phyloP scores from a whole-genome alignment of 164 flowering plant genomes.

The Stephania cephalantha region DNA sequence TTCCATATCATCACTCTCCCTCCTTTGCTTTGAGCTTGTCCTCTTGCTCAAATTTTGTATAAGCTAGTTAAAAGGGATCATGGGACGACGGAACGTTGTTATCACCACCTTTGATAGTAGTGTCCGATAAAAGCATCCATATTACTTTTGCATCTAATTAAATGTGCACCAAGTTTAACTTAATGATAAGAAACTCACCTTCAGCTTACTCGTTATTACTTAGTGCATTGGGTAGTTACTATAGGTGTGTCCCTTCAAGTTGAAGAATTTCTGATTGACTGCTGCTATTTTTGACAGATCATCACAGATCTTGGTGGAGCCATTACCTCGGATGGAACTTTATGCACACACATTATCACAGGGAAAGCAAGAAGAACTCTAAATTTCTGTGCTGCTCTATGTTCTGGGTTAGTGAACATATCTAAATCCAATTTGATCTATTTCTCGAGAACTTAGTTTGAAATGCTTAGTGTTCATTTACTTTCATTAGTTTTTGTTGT shows the following conservation, averaged over 20 bases:
- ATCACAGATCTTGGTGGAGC: slow-evolving; percentile 70
- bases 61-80: too few species aligned
- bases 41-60: too few species aligned
- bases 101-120: too few species aligned
- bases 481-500: background rate
- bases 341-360: slow-evolving; percentile 66
- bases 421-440: background rate
- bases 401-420: slow-evolving; percentile 60
- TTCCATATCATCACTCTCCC: too few species aligned
- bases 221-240: too few species aligned
- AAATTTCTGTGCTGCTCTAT: slow-evolving; percentile 82
- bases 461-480: background rate
- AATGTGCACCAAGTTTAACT: too few species aligned
- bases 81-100: too few species aligned
- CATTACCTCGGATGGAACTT: slow-evolving; percentile 53
- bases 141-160: too few species aligned
- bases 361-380: slow-evolving; percentile 72
- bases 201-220: too few species aligned
- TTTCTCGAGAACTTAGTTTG: background rate
- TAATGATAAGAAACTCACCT: too few species aligned
- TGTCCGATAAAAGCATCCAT: too few species aligned
- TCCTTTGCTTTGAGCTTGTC: too few species aligned
- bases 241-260: background rate
- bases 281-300: slow-evolving; percentile 38
- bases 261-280: background rate